Percentiles rank a stretch among this genome's conserved stretches.
These are phyloP conservation scores for Hypoxylon sp. DNA, from an alignment of 2,329 filamentous ascomycete species.

Conservation along the genomic window DNA sequence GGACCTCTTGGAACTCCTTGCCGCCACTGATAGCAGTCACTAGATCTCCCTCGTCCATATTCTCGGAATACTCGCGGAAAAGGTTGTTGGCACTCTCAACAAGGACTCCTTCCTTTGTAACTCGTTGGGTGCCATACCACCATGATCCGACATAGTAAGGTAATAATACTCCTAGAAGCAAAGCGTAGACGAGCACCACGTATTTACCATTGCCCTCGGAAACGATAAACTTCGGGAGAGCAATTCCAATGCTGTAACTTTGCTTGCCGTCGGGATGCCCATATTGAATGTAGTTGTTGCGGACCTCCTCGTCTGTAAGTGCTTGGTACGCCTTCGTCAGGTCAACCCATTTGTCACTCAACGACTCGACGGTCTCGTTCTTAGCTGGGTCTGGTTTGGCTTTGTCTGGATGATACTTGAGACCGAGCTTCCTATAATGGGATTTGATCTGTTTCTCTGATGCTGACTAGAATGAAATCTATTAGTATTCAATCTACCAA, in stretches of 20 bases:
- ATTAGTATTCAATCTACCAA: conserved; percentile 18
- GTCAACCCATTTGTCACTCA: conserved; percentile 93
- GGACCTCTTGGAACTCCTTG: conserved; percentile 82
- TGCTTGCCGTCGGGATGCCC: conserved; percentile 98
- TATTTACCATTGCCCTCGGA: conserved; percentile 96
- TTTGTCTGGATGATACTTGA: conserved; percentile 95
- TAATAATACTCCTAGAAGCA: conserved; percentile 87
- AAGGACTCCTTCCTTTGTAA: conserved; percentile 93
- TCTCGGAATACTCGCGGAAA: conserved; percentile 92
- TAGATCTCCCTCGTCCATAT: conserved; percentile 83
- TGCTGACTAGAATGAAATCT: conserved; percentile 65
- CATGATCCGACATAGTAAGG: conserved; percentile 95
- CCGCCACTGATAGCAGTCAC: conserved; percentile 85
- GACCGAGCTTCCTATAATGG: conserved; percentile 87
- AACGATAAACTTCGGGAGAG: conserved; percentile 91
- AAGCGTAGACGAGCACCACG: conserved; percentile 88
- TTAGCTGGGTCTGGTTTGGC: conserved; percentile 83
- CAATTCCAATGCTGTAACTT: conserved; percentile 97
- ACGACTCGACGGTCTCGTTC: conserved; percentile 87
- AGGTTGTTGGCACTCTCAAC: conserved; percentile 95
- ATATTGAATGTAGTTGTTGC: conserved; percentile 96
- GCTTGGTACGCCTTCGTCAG: conserved; percentile 98
- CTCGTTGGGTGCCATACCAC: conserved; percentile 97
- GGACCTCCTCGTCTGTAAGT: conserved; percentile 94
- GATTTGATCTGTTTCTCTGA: conserved; percentile 93